Evolutionary conservation across 164 flowering plant genomes (phyloP).

Genomic region (Macadamia integrifolia): DNA sequence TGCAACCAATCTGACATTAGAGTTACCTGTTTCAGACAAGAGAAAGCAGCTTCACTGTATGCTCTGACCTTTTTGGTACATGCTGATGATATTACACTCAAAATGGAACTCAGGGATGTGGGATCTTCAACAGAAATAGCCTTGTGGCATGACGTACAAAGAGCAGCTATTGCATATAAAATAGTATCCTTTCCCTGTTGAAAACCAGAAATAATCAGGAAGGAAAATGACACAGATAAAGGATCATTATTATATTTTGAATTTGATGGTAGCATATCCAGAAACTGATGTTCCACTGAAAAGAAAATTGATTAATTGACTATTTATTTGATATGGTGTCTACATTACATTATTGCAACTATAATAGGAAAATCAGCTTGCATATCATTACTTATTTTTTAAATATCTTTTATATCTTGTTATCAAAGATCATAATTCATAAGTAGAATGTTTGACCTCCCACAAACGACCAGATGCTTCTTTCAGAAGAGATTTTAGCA

Average conservation of each 20-base stretch:
- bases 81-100: constrained; percentile 58
- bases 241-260: background rate
- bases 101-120: constrained; percentile 44
- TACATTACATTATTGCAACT: background rate
- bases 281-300: background rate
- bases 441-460: constrained; percentile 59
- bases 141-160: constrained; percentile 66
- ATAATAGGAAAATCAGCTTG: background rate
- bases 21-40: constrained; percentile 71
- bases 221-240: background rate
- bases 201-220: background rate
- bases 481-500: constrained; percentile 64
- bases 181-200: constrained; percentile 85
- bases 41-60: constrained; percentile 84
- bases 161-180: constrained; percentile 68
- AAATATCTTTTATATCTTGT: background rate
- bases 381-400: background rate
- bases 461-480: constrained; percentile 92
- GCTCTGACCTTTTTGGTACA: constrained; percentile 67
- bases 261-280: background rate
- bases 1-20: background rate
- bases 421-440: constrained; percentile 2
- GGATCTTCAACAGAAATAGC: constrained; percentile 61
- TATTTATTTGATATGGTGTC: background rate
- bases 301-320: background rate